Percentiles rank a stretch among this genome's conserved stretches.
These are phyloP conservation scores for Colletotrichum somersetense DNA, from an alignment of 2,329 filamentous ascomycete genomes.

Conservation along the genomic window DNA sequence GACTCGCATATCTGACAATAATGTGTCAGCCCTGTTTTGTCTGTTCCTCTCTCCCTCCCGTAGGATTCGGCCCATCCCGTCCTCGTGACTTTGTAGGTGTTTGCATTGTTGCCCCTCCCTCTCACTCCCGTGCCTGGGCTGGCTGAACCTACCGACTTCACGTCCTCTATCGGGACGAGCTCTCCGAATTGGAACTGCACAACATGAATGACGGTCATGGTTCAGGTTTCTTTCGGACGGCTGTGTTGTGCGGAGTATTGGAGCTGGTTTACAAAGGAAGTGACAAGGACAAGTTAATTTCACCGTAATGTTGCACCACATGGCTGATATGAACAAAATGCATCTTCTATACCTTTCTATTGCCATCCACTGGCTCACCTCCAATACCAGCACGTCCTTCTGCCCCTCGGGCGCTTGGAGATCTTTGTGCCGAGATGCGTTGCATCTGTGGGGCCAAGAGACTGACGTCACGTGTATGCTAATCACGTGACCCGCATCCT, in stretches of 20 bases:
- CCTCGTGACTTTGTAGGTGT: background rate
- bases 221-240: background rate
- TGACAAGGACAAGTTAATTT: no score
- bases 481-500: no score
- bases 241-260: background rate
- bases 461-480: no score
- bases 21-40: background rate
- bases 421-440: no score
- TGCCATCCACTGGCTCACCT: no score
- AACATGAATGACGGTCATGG: slow-evolving; percentile 75
- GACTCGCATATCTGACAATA: slow-evolving; percentile 47
- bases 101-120: background rate
- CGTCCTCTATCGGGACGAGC: slow-evolving; percentile 58
- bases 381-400: no score
- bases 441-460: no score
- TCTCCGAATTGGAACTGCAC: slow-evolving; percentile 77
- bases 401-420: no score
- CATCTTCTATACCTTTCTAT: no score
- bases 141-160: slow-evolving; percentile 65
- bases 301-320: no score
- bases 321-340: no score
- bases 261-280: background rate
- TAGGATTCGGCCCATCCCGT: background rate
- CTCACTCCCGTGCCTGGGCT: background rate
- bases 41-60: no score